Evolutionary conservation across 352 stramenopile species (phyloP).

Genomic region (Globisporangium abappressorium): DNA sequence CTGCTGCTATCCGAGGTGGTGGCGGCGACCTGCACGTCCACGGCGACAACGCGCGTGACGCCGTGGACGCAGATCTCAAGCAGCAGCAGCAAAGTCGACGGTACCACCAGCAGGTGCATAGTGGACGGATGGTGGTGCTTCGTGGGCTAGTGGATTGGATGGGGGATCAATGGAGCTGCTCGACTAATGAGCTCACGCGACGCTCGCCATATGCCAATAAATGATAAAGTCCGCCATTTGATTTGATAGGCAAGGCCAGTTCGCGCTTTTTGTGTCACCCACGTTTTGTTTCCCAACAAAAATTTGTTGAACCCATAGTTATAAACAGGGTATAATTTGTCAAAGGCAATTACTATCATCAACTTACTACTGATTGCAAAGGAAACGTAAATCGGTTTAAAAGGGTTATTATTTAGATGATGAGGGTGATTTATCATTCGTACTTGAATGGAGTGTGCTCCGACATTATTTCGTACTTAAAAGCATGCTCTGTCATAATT

Average conservation of each 20-base stretch:
- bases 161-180: not conserved
- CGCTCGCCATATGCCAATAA: not conserved
- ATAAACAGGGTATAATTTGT: not conserved
- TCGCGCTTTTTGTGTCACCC: not conserved
- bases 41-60: not conserved
- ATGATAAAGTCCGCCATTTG: not conserved
- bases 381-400: too few species aligned
- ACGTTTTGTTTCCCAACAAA: not conserved
- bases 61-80: not conserved
- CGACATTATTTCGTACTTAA: too few species aligned
- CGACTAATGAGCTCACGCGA: not conserved
- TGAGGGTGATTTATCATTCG: too few species aligned
- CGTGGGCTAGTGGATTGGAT: not conserved
- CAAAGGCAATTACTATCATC: not conserved
- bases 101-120: not conserved
- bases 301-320: not conserved
- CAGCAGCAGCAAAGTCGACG: not conserved
- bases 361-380: not conserved
- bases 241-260: not conserved
- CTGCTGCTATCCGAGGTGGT: slow-evolving; percentile 2
- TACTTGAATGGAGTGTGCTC: too few species aligned
- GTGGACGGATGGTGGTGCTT: not conserved
- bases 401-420: too few species aligned
- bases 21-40: slow-evolving; percentile 2
- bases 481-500: not conserved